A percentile compares a stretch with the other conserved stretches of the same genome.
phyloP scores from a whole-genome alignment of 495 filamentous ascomycete genomes.

The Letharia lupina region DNA sequence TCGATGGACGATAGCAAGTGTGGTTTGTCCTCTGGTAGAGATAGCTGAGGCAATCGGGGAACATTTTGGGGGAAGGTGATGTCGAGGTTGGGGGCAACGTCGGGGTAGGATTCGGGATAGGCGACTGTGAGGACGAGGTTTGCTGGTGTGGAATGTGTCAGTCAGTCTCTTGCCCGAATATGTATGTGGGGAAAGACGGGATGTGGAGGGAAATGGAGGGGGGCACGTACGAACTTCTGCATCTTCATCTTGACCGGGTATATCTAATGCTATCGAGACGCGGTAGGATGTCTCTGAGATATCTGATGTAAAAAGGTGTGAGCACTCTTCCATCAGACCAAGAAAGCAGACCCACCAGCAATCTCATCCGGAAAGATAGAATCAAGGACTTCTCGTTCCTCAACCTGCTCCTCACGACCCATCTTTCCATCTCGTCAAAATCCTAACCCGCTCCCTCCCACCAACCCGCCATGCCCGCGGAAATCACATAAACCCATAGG shows the following conservation, averaged over 20 bases:
- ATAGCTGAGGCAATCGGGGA: slow-evolving; percentile 52
- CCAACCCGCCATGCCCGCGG: not conserved
- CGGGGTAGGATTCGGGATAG: slow-evolving; percentile 82
- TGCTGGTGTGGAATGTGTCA: slow-evolving; percentile 29
- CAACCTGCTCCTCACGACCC: slow-evolving; percentile 88
- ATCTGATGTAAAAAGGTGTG: slow-evolving; percentile 40
- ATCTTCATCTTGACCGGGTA: slow-evolving; percentile 51
- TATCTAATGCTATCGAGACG: slow-evolving; percentile 73
- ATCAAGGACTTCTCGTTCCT: slow-evolving; percentile 94
- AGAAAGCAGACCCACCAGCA: slow-evolving; percentile 49
- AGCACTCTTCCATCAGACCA: not conserved
- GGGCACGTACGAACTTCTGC: slow-evolving; percentile 40
- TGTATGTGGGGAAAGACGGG: not conserved
- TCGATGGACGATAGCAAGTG: slow-evolving; percentile 59
- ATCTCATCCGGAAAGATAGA: slow-evolving; percentile 99
- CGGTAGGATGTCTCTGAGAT: slow-evolving; percentile 79
- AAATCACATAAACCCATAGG: not conserved
- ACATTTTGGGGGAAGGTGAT: slow-evolving; percentile 63
- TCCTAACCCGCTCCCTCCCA: not conserved
- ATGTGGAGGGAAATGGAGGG: not conserved
- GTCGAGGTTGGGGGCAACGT: slow-evolving; percentile 71
- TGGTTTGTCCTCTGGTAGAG: slow-evolving; percentile 60
- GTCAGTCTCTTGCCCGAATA: not conserved
- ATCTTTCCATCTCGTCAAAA: slow-evolving; percentile 42
- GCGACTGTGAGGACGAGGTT: slow-evolving; percentile 71